Base-by-base conservation (phyloP, 2,329 filamentous ascomycete genomes). In the Hypoxylon sp. region DNA sequence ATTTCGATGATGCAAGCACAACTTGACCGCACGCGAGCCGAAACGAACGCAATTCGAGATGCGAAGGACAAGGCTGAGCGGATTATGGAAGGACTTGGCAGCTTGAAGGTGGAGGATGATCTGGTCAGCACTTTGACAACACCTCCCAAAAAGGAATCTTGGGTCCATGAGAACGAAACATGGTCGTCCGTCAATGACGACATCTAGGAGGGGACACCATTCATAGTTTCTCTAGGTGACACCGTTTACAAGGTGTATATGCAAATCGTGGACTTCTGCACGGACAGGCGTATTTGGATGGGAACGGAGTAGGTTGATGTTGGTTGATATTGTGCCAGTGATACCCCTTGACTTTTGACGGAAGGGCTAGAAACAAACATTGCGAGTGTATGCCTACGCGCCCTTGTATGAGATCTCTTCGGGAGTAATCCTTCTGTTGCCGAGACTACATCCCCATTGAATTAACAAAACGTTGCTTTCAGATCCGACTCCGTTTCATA, bases 11-110 rank as follows among this genome's bases (percentile, higher is more conserved):
- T 83, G 0, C 86, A 82, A 51, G 85, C 82, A 87, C 90, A 93
- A 11, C 84, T 86, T 67, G 94, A 94, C 19, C 90, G 84, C 34
- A 86, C 81, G 43, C 87, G 86, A 0, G 91, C 82, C 0, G 92
- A 93, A 14, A 92, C 86, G 0, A 97, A 83, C 0, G 86, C 93
- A 91, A 97, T 97, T 76, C 85, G 86, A 63, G 86, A 86, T 64
- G 89, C 89, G 75, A 89, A 89, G 57, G 89, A 90, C 71, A 91
- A 91, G 80, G 92, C 96, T 68, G 88, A 90, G 74, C 86, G 88
- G 41, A 85, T 95, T 61, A 85, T 98, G 66, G 88, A 89, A 63
- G 91, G 90, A 0, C 82, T 97, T 55, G 87, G 84, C 1, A 86
- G 85, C 71, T 76, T 88, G 66, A 82, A 83, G 53, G 73, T 80